phyloP scores from a whole-genome alignment of 2,329 filamentous ascomycete species.

The Ophiostoma piceae region DNA sequence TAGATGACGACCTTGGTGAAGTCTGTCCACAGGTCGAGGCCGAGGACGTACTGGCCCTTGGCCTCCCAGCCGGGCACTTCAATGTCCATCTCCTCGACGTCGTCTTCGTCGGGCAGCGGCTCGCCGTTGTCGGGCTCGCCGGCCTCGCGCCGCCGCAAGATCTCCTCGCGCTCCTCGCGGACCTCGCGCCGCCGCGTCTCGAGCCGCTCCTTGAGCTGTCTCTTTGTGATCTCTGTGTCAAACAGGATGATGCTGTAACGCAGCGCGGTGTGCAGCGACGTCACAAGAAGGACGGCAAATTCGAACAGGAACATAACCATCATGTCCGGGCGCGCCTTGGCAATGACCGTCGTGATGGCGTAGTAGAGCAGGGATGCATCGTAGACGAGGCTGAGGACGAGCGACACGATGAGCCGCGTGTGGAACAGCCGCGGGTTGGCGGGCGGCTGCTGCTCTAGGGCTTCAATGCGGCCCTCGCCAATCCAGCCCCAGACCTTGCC shows the following conservation, averaged over 20 bases:
- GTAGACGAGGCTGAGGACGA: conserved; percentile 73
- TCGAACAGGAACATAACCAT: conserved; percentile 99
- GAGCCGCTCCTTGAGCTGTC: conserved; percentile 66
- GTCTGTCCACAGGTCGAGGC: conserved; percentile 78
- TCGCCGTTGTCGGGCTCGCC: conserved; percentile 41
- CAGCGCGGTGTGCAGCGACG: conserved; percentile 70
- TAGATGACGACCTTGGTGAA: conserved; percentile 89
- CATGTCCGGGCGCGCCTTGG: conserved; percentile 89
- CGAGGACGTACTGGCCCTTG: conserved; percentile 89
- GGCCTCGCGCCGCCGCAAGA: conserved; percentile 45
- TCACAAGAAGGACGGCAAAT: conserved; percentile 79
- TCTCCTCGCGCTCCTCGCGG: conserved; percentile 51
- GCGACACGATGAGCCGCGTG: conserved; percentile 68
- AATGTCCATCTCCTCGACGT: conserved; percentile 85
- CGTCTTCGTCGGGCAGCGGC: conserved; percentile 55
- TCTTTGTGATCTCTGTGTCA: conserved; percentile 68
- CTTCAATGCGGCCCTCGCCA: conserved; percentile 86
- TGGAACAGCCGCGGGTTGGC: conserved; percentile 86
- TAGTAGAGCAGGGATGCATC: conserved; percentile 76
- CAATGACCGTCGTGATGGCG: conserved; percentile 73
- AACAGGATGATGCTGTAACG: conserved; percentile 74
- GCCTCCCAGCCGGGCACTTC: conserved; percentile 95
- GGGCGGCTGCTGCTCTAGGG: conserved; percentile 91
- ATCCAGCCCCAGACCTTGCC: conserved; percentile 99
- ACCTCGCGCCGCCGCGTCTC: conserved; percentile 65